Evolutionary conservation across 1,284 basidiomycete species (phyloP).

Genomic region (Ustilago hordei): DNA sequence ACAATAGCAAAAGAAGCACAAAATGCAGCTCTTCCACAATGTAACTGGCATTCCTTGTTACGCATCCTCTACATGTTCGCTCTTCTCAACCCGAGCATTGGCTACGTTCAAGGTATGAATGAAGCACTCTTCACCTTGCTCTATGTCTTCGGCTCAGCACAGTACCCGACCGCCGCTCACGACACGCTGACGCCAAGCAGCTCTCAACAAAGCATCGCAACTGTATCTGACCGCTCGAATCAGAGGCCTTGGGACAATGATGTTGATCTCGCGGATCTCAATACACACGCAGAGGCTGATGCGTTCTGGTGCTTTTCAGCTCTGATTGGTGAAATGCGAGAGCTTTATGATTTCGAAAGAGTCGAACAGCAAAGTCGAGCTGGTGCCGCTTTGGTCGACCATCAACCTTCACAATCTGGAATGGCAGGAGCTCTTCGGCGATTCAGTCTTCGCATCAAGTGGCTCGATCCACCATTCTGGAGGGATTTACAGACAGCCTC

Average conservation of each 20-base stretch:
- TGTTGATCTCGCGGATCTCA: slow-evolving; percentile 28
- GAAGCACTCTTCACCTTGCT: slow-evolving; percentile 65
- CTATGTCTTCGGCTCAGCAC: slow-evolving; percentile 53
- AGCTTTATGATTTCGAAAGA: slow-evolving; percentile 65
- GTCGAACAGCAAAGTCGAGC: slow-evolving; percentile 49
- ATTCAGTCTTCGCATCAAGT: slow-evolving; percentile 57
- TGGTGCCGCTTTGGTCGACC: slow-evolving; percentile 12
- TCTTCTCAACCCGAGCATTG: slow-evolving; percentile 64
- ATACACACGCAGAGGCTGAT: slow-evolving; percentile 61
- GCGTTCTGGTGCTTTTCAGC: slow-evolving; percentile 69
- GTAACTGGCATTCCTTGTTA: slow-evolving; percentile 64
- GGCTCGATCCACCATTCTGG: slow-evolving; percentile 60
- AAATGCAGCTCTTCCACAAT: slow-evolving; percentile 23
- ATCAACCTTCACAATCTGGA: slow-evolving; percentile 31
- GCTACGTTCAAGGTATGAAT: slow-evolving; percentile 68
- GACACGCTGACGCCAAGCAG: slow-evolving; percentile 19
- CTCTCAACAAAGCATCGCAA: slow-evolving; percentile 21
- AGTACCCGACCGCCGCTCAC: slow-evolving; percentile 12
- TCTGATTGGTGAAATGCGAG: slow-evolving; percentile 64
- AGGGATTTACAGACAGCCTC: slow-evolving; percentile 37
- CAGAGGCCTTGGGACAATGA: slow-evolving; percentile 27
- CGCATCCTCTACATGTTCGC: slow-evolving; percentile 67
- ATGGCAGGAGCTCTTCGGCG: slow-evolving; percentile 59
- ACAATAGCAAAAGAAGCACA: neutral
- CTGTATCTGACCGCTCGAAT: neutral